Evolutionary conservation across 345 rosid genomes (phyloP).

Genomic region (Syzygium aqueum): DNA sequence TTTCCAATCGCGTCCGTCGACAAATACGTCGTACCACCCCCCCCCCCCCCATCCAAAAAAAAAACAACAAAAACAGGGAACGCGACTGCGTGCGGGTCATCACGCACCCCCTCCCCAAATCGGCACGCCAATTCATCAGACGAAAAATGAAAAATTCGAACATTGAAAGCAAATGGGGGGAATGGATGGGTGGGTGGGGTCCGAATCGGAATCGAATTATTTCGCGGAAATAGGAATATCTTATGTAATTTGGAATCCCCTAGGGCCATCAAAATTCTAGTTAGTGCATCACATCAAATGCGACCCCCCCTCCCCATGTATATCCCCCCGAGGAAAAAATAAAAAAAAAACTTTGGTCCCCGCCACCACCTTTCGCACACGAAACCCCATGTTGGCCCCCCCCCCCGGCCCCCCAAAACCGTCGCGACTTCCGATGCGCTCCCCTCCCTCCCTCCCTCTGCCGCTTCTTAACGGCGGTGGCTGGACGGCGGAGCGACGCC

Average conservation of each 20-base stretch:
- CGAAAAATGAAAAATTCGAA: not conserved
- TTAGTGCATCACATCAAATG: slow-evolving; percentile 11
- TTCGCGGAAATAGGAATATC: not conserved
- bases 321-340: not conserved
- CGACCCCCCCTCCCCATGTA: not conserved
- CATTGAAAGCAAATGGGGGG: not conserved
- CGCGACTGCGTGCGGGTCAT: not conserved
- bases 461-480: slow-evolving; percentile 12
- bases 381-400: slow-evolving; percentile 13
- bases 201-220: not conserved
- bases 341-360: not conserved
- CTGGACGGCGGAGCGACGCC: slow-evolving; percentile 11
- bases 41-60: not conserved
- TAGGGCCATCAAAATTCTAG: not conserved
- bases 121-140: not conserved
- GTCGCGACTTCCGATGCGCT: slow-evolving; percentile 1
- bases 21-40: not conserved
- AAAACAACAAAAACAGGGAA: not conserved
- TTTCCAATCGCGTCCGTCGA: not conserved
- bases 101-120: not conserved
- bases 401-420: not conserved
- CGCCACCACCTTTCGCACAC: slow-evolving; percentile 5
- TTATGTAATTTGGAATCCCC: not conserved
- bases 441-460: not conserved
- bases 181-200: not conserved